These are phyloP conservation scores for Pichia scutulata DNA, from an alignment of 805 yeast species.

Conservation along the genomic window DNA sequence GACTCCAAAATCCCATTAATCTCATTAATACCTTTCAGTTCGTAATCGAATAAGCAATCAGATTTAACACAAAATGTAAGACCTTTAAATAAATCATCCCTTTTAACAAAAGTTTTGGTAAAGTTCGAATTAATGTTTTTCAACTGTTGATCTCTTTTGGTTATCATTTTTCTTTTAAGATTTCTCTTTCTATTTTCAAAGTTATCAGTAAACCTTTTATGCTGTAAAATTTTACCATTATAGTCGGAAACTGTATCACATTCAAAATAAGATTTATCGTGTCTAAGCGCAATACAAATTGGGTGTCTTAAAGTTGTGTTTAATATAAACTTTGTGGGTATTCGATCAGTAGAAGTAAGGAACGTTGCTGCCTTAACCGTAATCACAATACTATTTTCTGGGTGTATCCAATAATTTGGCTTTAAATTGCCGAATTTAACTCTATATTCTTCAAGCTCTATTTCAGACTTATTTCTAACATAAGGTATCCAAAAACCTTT, in stretches of 20 bases:
- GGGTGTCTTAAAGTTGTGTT: constrained; percentile 72
- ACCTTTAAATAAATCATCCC: constrained; percentile 33
- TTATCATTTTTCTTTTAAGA: constrained; percentile 12
- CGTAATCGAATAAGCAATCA: constrained; percentile 31
- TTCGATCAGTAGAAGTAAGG: constrained; percentile 32
- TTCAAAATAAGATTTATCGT: constrained; percentile 56
- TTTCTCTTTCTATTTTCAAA: background rate
- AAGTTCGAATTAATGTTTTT: constrained; percentile 12
- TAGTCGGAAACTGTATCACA: constrained; percentile 52
- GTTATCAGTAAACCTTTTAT: constrained; percentile 6
- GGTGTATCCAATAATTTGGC: constrained; percentile 77
- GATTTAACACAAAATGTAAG: constrained; percentile 45
- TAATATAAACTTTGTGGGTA: constrained; percentile 43
- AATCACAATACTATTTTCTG: constrained; percentile 66
- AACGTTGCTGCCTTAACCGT: constrained; percentile 80
- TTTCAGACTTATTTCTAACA: constrained; percentile 1
- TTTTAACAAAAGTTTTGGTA: background rate
- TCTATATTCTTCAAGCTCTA: constrained; percentile 12
- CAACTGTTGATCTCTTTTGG: constrained; percentile 15
- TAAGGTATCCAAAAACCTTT: constrained; percentile 51
- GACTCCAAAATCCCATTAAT: constrained; percentile 32
- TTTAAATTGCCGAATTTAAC: constrained; percentile 49
- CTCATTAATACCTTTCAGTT: constrained; percentile 28
- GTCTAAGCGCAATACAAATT: constrained; percentile 57
- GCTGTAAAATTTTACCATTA: constrained; percentile 17